A percentile compares a stretch with the other conserved stretches of the same genome.
Evolutionary conservation across 768 basidiomycete genomes (phyloP).

Genomic region (Hericium rajendrae): DNA sequence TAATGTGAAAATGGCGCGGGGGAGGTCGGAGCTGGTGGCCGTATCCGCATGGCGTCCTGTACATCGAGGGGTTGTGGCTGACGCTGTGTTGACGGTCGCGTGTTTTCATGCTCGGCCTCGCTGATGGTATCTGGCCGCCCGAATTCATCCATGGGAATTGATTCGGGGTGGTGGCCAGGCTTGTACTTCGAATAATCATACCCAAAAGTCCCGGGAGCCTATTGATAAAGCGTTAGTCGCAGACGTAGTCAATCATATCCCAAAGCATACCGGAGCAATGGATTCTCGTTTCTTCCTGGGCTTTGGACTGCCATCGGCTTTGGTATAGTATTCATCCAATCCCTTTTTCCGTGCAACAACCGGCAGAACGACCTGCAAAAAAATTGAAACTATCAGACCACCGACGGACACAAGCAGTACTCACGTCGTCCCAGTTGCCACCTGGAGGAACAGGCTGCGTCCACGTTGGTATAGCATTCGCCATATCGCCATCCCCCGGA

Average conservation of each 20-base stretch:
- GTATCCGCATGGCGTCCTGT: slow-evolving; percentile 15
- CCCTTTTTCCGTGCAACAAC: slow-evolving; percentile 81
- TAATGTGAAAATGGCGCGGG: slow-evolving; percentile 63
- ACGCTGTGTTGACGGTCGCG: slow-evolving; percentile 20
- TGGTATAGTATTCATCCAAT: slow-evolving; percentile 58
- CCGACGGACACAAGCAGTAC: slow-evolving; percentile 17
- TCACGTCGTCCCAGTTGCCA: slow-evolving; percentile 81
- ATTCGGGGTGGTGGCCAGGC: slow-evolving; percentile 20
- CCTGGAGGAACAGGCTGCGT: slow-evolving; percentile 58
- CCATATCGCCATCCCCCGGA: slow-evolving; percentile 45
- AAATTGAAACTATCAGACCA: slow-evolving; percentile 3
- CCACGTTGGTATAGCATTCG: slow-evolving; percentile 76
- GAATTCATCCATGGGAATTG: slow-evolving; percentile 61
- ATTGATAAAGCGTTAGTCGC: slow-evolving; percentile 4
- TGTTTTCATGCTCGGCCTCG: slow-evolving; percentile 15
- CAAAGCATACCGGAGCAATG: slow-evolving; percentile 43
- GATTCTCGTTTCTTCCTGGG: slow-evolving; percentile 32
- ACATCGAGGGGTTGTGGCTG: slow-evolving; percentile 20
- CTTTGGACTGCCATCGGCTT: slow-evolving; percentile 58
- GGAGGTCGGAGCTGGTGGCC: slow-evolving; percentile 31
- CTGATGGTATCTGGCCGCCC: slow-evolving; percentile 27
- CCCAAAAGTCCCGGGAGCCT: slow-evolving; percentile 82
- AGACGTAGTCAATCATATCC: background rate
- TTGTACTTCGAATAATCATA: slow-evolving; percentile 68
- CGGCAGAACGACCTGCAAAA: slow-evolving; percentile 63